Evolutionary conservation across 257 asterid species (phyloP).

Genomic region (Ehretia macrophylla): DNA sequence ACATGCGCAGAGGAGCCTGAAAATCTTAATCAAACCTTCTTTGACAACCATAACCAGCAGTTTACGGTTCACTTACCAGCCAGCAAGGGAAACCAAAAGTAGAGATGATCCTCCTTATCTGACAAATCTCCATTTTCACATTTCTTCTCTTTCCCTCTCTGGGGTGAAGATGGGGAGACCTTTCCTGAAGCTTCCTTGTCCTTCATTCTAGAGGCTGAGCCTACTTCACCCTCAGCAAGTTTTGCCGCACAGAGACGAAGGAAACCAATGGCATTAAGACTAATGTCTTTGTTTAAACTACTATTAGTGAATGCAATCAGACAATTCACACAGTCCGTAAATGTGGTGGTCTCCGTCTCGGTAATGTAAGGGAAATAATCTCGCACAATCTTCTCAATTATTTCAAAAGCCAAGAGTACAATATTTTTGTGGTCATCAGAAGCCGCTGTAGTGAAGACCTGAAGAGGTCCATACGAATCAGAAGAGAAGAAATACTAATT

Average conservation of each 20-base stretch:
- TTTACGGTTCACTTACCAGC: conserved; percentile 55
- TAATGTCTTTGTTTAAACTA: conserved; percentile 85
- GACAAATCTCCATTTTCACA: conserved; percentile 52
- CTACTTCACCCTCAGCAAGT: conserved; percentile 92
- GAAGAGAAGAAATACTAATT: neutral
- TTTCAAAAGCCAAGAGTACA: conserved; percentile 89
- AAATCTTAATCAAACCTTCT: neutral
- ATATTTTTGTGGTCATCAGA: conserved; percentile 94
- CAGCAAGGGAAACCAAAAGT: conserved; percentile 95
- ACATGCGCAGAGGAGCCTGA: too few relatives aligned
- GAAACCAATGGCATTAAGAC: conserved; percentile 96
- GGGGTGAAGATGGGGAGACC: conserved; percentile 62
- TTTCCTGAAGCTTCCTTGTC: conserved; percentile 48
- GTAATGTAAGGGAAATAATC: conserved; percentile 97
- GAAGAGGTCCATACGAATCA: conserved; percentile 10
- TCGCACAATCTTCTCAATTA: conserved; percentile 90
- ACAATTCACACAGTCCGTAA: conserved; percentile 94
- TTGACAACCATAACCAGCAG: neutral
- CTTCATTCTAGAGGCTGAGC: conserved; percentile 28
- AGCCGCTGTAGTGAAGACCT: conserved; percentile 98
- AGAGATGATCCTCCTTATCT: conserved; percentile 79
- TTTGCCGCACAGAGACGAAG: conserved; percentile 91
- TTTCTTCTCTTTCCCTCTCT: conserved; percentile 53
- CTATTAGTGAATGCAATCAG: conserved; percentile 93
- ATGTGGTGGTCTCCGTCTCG: conserved; percentile 93